A percentile compares a stretch with the other conserved stretches of the same genome.
These are phyloP conservation scores for Craterostigma plantagineum DNA, from an alignment of 257 asterid species.

Conservation along the genomic window DNA sequence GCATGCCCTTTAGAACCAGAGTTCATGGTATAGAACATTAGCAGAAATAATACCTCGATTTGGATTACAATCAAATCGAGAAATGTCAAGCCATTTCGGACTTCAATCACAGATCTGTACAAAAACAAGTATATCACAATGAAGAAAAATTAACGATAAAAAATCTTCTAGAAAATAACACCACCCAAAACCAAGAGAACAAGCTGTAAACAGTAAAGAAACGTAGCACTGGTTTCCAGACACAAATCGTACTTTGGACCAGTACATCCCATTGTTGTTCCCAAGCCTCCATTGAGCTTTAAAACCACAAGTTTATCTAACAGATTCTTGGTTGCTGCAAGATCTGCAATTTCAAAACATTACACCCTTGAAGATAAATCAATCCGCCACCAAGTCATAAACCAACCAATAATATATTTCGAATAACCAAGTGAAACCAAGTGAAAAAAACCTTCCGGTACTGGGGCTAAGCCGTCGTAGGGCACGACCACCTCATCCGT, in stretches of 20 bases:
- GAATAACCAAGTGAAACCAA: too few relatives aligned
- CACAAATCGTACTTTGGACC: slow-evolving; percentile 87
- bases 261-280: slow-evolving; percentile 99
- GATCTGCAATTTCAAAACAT: slow-evolving; percentile 23
- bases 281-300: slow-evolving; percentile 99
- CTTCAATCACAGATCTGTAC: slow-evolving; percentile 92
- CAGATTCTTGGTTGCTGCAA: slow-evolving; percentile 50
- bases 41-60: slow-evolving; percentile 51
- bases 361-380: too few relatives aligned
- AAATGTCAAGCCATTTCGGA: slow-evolving; percentile 87
- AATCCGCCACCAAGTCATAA: too few relatives aligned
- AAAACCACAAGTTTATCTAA: slow-evolving; percentile 87
- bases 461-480: slow-evolving; percentile 57
- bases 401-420: too few relatives aligned
- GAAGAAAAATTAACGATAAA: too few relatives aligned
- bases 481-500: slow-evolving; percentile 74
- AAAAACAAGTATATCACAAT: neutral
- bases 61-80: slow-evolving; percentile 90
- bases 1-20: slow-evolving; percentile 9
- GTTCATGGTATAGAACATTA: slow-evolving; percentile 1
- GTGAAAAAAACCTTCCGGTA: slow-evolving; percentile 46
- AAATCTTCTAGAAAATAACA: too few relatives aligned
- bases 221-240: too few relatives aligned
- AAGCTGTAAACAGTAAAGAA: too few relatives aligned
- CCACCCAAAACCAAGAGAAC: too few relatives aligned